Evolutionary conservation across 495 filamentous ascomycete species (phyloP).

Genomic region (Cudoniella acicularis): DNA sequence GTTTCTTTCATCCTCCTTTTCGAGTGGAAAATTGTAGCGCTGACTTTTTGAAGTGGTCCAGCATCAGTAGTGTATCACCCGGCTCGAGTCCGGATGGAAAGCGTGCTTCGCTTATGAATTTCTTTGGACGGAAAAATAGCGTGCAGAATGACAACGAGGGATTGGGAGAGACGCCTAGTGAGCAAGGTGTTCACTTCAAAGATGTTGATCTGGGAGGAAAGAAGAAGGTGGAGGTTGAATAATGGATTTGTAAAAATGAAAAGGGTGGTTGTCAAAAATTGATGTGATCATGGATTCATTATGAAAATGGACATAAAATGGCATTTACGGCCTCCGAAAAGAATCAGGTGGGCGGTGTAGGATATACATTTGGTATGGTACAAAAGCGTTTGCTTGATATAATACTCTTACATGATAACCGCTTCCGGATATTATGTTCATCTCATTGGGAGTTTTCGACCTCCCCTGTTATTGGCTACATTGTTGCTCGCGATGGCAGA

Average conservation of each 20-base stretch:
- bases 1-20: too few species aligned
- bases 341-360: too few species aligned
- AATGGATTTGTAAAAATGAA: background rate
- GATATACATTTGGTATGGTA: background rate
- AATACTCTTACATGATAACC: background rate
- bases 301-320: too few species aligned
- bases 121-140: constrained; percentile 14
- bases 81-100: constrained; percentile 15
- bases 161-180: background rate
- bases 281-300: background rate
- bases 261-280: background rate
- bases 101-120: constrained; percentile 8
- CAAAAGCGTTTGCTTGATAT: background rate
- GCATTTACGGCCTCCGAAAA: too few species aligned
- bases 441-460: background rate
- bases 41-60: background rate
- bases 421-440: background rate
- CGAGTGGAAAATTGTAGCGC: background rate
- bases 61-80: background rate
- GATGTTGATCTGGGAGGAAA: constrained; percentile 3
- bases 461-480: too few species aligned
- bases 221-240: background rate
- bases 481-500: background rate
- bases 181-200: background rate
- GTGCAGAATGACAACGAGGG: background rate